Base-by-base conservation (phyloP, 805 yeast species). In the Millerozyma miso region DNA sequence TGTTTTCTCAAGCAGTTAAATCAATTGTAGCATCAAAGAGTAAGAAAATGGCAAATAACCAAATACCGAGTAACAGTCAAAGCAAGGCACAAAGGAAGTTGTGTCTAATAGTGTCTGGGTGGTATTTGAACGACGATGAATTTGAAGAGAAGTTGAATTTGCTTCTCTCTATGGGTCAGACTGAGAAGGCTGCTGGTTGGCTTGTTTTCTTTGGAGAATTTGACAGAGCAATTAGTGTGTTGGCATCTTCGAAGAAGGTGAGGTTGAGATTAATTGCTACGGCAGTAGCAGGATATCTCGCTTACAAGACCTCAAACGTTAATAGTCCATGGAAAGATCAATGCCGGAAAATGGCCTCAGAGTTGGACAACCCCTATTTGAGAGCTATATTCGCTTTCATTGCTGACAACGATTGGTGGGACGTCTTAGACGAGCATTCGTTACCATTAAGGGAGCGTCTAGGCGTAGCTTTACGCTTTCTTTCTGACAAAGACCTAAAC, bases 361-460 rank as follows among this genome's bases (percentile, higher is more conserved):
- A 88, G 52, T 70, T 91, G 43, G 91, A 85, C 10, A 83, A 87
- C 55, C 97, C 98, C 0, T 91, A 91, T 58, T 65, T 91, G 46
- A 69, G 97, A 35, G 96, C 95, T 0, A 86, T 91, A 1, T 91
- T 91, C 70, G 97, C 97, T 0, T 91, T 82, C 53, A 84, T 91
- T 41, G 89, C 97, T 0, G 97, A 91, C 56, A 85, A 88, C 37
- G 93, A 90, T 50, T 91, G 98, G 97, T 84, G 91, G 83, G 97
- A 88, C 55, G 96, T 91, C 1, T 69, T 91, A 40, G 96, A 88
- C 57, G 97, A 91, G 55, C 80, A 84, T 15, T 84, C 96, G 1
- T 71, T 91, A 34, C 96, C 99, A 0, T 67, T 91, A 33, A 73
- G 91, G 41, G 99, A 91, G 56, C 70, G 96, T 50, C 64, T 91